Evolutionary conservation across 768 basidiomycete species (phyloP).

Genomic region (Nidularia pulvinata): DNA sequence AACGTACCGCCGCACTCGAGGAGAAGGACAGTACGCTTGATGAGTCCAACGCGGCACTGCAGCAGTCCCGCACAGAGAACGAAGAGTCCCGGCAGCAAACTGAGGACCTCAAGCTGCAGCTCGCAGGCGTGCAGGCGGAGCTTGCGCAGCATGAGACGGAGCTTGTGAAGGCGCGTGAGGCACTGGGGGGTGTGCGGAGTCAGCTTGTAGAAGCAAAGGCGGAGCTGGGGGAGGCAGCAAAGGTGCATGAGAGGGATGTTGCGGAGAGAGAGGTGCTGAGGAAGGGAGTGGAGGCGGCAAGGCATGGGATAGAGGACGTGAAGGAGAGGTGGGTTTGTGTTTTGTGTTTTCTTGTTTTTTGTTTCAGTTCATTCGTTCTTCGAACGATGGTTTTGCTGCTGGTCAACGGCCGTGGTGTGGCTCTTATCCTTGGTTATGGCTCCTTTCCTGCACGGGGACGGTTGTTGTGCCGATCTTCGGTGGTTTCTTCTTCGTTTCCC

Average conservation of each 20-base stretch:
- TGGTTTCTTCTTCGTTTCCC: no score
- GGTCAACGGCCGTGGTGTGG: constrained; percentile 15
- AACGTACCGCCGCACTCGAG: background rate
- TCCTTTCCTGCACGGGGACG: no score
- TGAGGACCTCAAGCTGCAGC: background rate
- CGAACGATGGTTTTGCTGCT: background rate
- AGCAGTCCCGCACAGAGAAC: background rate
- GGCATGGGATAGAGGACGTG: constrained; percentile 8
- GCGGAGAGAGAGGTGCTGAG: background rate
- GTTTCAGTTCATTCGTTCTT: background rate
- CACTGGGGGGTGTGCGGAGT: background rate
- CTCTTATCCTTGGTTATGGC: background rate
- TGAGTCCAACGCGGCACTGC: background rate
- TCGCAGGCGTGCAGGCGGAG: background rate
- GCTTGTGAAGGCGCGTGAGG: background rate
- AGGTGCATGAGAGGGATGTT: background rate
- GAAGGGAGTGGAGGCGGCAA: constrained; percentile 1
- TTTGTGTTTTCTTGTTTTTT: constrained; percentile 7
- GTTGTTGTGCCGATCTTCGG: no score
- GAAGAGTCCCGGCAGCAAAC: background rate
- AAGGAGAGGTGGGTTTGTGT: constrained; percentile 9
- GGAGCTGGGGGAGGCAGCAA: background rate
- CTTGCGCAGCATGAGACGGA: background rate
- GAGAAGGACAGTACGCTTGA: background rate
- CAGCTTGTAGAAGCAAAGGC: background rate